These are phyloP conservation scores for Truncatella angustata DNA, from an alignment of 2,329 filamentous ascomycete genomes.

Conservation along the genomic window DNA sequence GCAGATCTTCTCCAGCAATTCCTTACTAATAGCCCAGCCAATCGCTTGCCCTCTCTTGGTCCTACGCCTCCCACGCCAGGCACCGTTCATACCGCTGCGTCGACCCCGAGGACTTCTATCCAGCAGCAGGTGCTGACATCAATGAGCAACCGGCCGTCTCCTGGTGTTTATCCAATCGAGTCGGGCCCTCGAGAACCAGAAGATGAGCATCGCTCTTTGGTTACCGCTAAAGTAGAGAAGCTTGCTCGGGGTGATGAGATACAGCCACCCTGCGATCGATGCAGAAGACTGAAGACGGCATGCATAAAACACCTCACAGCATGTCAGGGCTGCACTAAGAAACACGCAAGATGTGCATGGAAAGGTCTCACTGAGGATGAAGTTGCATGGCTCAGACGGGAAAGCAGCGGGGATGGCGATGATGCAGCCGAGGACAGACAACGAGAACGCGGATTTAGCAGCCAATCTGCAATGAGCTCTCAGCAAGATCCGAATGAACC, in stretches of 20 bases:
- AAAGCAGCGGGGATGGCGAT: constrained; percentile 20
- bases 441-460: constrained; percentile 18
- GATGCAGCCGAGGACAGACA: constrained; percentile 20
- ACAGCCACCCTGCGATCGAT: constrained; percentile 80
- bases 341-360: constrained; percentile 88
- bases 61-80: constrained; percentile 30
- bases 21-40: constrained; percentile 24
- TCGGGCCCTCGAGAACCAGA: constrained; percentile 26
- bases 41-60: constrained; percentile 25
- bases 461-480: constrained; percentile 18
- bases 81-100: constrained; percentile 21
- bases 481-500: constrained; percentile 20
- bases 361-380: constrained; percentile 77
- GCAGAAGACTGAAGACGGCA: constrained; percentile 74
- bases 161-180: constrained; percentile 23
- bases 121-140: constrained; percentile 24
- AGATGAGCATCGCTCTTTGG: constrained; percentile 48
- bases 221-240: constrained; percentile 74
- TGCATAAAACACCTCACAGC: constrained; percentile 85
- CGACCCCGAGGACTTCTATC: constrained; percentile 26
- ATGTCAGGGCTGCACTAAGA: constrained; percentile 84
- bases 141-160: constrained; percentile 26
- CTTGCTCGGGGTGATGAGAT: constrained; percentile 72
- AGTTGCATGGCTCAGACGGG: constrained; percentile 33
- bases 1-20: constrained; percentile 58